Conservation (phyloP, 1,284 basidiomycete species). For the Ustilago bromivora region DNA sequence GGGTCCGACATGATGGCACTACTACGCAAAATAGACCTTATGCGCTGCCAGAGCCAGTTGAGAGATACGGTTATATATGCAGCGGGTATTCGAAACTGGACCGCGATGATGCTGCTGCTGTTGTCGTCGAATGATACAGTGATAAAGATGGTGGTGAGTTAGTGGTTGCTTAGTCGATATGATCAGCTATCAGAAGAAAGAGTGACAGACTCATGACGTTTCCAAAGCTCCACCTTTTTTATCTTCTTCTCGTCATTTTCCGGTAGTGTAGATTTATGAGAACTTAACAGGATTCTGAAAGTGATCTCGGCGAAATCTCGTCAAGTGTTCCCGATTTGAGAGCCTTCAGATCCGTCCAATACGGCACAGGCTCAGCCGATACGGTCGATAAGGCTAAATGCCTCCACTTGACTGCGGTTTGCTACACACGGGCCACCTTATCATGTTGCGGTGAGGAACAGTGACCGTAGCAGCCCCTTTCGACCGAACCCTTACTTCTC, state of each 20-base stretch:
- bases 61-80: too few species aligned
- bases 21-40: background rate
- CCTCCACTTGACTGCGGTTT: constrained; percentile 8
- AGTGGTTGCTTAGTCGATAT: constrained; percentile 2
- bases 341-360: constrained; percentile 3
- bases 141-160: background rate
- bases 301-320: constrained; percentile 14
- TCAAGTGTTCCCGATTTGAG: background rate
- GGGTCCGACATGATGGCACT: constrained; percentile 37
- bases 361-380: constrained; percentile 10
- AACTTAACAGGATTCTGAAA: background rate
- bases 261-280: background rate
- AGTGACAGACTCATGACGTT: constrained; percentile 10
- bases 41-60: too few species aligned
- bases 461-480: background rate
- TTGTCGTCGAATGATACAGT: background rate
- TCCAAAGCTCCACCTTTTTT: constrained; percentile 8
- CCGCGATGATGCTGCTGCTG: too few species aligned
- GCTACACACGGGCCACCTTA: constrained; percentile 10
- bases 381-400: background rate
- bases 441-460: background rate
- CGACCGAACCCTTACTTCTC: background rate
- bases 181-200: background rate
- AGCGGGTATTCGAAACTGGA: too few species aligned
- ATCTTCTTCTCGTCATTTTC: constrained; percentile 1